phyloP scores from a whole-genome alignment of 768 basidiomycete species.

The Macrocybe gigantea region DNA sequence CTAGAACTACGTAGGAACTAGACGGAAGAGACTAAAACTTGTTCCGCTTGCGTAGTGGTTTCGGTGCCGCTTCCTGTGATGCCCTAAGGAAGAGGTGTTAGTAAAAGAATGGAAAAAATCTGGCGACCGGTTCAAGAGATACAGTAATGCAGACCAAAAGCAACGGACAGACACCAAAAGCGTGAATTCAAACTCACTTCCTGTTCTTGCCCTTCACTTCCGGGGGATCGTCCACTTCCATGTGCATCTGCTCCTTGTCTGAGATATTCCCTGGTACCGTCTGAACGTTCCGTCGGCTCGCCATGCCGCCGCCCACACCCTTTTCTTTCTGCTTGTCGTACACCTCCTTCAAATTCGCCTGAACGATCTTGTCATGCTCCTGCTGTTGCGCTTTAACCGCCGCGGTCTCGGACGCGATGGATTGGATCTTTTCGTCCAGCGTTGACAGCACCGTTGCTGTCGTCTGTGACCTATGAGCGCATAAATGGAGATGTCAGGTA shows the following conservation, averaged over 20 bases:
- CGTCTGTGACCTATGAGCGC: conserved; percentile 53
- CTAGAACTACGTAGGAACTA: background rate
- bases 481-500: conserved; percentile 1
- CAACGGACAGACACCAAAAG: too few relatives aligned
- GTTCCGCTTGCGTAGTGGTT: conserved; percentile 53
- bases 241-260: conserved; percentile 30
- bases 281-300: conserved; percentile 14
- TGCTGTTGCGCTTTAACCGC: conserved; percentile 35
- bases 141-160: too few relatives aligned
- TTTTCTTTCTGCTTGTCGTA: conserved; percentile 60
- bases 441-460: conserved; percentile 66
- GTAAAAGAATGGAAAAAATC: background rate
- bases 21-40: conserved; percentile 28
- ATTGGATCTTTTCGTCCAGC: conserved; percentile 63
- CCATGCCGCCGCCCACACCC: conserved; percentile 24
- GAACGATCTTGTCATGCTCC: conserved; percentile 50
- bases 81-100: conserved; percentile 20
- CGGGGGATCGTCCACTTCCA: conserved; percentile 64
- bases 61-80: conserved; percentile 36
- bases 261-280: conserved; percentile 11
- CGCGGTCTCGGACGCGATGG: conserved; percentile 41
- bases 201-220: conserved; percentile 53
- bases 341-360: conserved; percentile 53
- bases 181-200: conserved; percentile 38
- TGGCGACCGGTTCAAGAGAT: background rate